These are phyloP conservation scores for Onygenales sp. DNA, from an alignment of 2,329 filamentous ascomycete species.

Conservation along the genomic window DNA sequence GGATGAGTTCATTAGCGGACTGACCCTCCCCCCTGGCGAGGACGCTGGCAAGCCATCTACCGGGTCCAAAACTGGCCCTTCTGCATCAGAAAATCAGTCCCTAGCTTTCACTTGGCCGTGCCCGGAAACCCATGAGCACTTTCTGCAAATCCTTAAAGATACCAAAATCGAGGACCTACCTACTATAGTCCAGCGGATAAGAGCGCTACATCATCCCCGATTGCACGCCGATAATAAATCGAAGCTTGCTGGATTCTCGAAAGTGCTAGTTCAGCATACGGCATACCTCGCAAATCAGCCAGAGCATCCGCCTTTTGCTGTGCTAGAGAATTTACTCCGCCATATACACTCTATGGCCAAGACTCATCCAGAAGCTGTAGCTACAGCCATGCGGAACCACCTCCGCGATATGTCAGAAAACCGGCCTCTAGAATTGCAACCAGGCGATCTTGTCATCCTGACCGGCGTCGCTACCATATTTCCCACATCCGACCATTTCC, in stretches of 20 bases:
- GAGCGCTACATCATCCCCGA: conserved; percentile 85
- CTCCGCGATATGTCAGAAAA: conserved; percentile 48
- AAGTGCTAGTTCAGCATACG: conserved; percentile 46
- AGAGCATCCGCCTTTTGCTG: conserved; percentile 49
- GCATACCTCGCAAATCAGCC: conserved; percentile 45
- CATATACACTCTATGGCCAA: conserved; percentile 91
- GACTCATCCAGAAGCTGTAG: conserved; percentile 68
- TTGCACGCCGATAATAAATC: conserved; percentile 76
- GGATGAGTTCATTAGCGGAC: conserved; percentile 63
- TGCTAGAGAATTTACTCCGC: conserved; percentile 71
- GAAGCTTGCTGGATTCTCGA: conserved; percentile 53
- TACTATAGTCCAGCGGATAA: conserved; percentile 76
- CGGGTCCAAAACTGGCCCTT: conserved; percentile 13
- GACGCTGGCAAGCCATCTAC: conserved; percentile 14
- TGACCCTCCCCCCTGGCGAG: conserved; percentile 41
- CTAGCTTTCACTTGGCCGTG: conserved; percentile 81
- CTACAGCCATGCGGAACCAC: conserved; percentile 65
- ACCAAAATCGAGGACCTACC: conserved; percentile 59
- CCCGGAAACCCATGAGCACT: conserved; percentile 65
- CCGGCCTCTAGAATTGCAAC: conserved; percentile 40
- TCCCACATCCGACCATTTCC: conserved; percentile 94
- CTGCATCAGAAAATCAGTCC: conserved; percentile 40
- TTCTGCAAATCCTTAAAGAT: conserved; percentile 55
- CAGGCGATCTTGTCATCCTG: conserved; percentile 74
- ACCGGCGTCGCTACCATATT: conserved; percentile 78